phyloP scores from a whole-genome alignment of 352 stramenopile species.

The Phytophthora boehmeriae region DNA sequence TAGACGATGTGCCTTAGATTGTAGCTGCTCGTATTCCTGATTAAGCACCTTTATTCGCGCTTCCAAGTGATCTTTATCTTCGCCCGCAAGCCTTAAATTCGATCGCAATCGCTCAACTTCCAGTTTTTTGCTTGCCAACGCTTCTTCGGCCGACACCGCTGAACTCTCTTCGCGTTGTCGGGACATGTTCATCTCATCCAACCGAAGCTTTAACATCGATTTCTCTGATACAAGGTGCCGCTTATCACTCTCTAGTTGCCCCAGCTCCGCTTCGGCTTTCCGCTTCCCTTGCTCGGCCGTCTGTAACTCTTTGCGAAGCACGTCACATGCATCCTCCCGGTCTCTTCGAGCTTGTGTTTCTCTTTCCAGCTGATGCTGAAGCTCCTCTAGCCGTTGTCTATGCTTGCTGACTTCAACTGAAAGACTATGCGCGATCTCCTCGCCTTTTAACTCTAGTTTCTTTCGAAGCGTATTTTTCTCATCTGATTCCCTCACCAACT shows the following conservation, averaged over 20 bases:
- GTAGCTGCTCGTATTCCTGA: too few relatives aligned
- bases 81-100: too few relatives aligned
- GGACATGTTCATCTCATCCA: conserved; percentile 30
- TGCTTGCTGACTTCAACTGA: conserved; percentile 9
- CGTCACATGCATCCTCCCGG: conserved; percentile 26
- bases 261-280: conserved; percentile 30
- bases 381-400: conserved; percentile 13
- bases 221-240: conserved; percentile 43
- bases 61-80: too few relatives aligned
- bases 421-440: conserved; percentile 12
- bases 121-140: too few relatives aligned
- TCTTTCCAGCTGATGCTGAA: conserved; percentile 29
- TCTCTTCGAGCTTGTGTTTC: conserved; percentile 22
- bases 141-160: too few relatives aligned
- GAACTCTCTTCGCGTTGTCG: conserved; percentile 40
- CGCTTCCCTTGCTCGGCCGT: conserved; percentile 27
- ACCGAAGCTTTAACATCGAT: conserved; percentile 18
- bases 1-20: too few relatives aligned
- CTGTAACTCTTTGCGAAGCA: conserved; percentile 31
- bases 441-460: conserved; percentile 26
- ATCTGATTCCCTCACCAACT: conserved; percentile 48
- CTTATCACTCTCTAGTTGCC: conserved; percentile 44
- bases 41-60: too few relatives aligned
- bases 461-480: conserved; percentile 46
- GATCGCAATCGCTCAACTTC: too few relatives aligned